Percentiles rank a stretch among this genome's conserved stretches.
phyloP scores from a whole-genome alignment of 2,329 filamentous ascomycete species.

The Fusarium marasasianum region DNA sequence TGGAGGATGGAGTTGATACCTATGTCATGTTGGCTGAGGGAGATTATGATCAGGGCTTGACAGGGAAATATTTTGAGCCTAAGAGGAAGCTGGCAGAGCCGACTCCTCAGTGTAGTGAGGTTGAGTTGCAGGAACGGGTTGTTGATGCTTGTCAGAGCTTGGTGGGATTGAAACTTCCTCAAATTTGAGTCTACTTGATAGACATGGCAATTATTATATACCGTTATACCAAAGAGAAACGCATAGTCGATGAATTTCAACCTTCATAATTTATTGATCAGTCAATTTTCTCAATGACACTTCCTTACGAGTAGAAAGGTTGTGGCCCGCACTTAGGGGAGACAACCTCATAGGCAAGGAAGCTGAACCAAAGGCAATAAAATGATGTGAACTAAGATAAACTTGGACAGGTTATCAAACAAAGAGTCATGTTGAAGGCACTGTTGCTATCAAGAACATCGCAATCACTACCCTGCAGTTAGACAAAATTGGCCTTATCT shows the following conservation, averaged over 20 bases:
- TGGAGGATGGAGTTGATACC: slow-evolving; percentile 30
- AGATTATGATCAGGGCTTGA: slow-evolving; percentile 28
- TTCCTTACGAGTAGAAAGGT: no score
- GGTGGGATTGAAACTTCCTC: slow-evolving; percentile 9
- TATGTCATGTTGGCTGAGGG: slow-evolving; percentile 34
- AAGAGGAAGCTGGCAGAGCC: slow-evolving; percentile 20
- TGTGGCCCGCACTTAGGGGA: no score
- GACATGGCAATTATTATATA: fast-evolving
- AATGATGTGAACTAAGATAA: fast-evolving
- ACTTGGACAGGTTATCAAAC: fast-evolving
- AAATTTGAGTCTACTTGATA: fast-evolving
- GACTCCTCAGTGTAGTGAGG: background rate
- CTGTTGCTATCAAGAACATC: background rate
- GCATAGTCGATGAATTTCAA: no score
- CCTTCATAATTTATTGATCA: no score
- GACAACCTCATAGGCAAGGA: no score
- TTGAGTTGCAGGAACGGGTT: slow-evolving; percentile 21
- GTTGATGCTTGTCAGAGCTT: slow-evolving; percentile 25
- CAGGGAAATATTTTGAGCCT: slow-evolving; percentile 31
- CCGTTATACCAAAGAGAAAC: no score
- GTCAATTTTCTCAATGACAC: no score
- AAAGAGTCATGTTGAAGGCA: no score
- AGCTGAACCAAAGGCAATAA: no score
- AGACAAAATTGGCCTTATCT: fast-evolving
- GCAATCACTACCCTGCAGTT: background rate